A percentile compares a stretch with the other conserved stretches of the same genome.
These are phyloP conservation scores for Syzygium grande DNA, from an alignment of 345 rosid species.

Conservation along the genomic window DNA sequence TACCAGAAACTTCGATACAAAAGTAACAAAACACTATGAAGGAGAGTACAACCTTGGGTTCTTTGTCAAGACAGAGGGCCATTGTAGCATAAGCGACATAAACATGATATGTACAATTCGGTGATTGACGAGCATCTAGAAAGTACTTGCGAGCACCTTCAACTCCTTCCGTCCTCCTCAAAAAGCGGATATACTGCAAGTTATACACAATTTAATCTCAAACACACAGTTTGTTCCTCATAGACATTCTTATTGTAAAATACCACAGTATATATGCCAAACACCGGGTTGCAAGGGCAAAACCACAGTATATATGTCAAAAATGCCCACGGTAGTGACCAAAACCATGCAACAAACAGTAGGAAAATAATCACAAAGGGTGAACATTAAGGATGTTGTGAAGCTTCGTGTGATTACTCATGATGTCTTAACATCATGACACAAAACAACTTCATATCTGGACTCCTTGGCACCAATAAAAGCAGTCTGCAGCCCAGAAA, in stretches of 20 bases:
- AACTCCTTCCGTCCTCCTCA: conserved; percentile 85
- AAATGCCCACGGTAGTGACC: neutral
- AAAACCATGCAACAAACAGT: neutral
- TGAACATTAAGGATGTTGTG: neutral
- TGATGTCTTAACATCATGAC: neutral
- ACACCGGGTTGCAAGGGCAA: neutral
- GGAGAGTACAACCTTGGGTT: conserved; percentile 56
- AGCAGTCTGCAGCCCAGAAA: neutral
- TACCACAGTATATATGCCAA: neutral
- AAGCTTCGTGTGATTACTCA: neutral
- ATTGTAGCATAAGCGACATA: conserved; percentile 86
- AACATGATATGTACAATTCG: conserved; percentile 79
- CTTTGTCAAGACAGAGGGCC: conserved; percentile 90
- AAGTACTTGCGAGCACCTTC: conserved; percentile 97
- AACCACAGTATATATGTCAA: neutral
- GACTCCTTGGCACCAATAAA: neutral
- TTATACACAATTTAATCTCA: neutral
- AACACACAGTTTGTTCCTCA: neutral
- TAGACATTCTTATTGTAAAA: neutral
- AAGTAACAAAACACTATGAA: neutral
- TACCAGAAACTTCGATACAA: neutral
- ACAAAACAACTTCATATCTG: neutral
- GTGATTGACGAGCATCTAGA: conserved; percentile 78
- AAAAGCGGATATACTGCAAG: conserved; percentile 76
- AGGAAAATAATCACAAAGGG: neutral